These are phyloP conservation scores for Aspergillus fischeri DNA, from an alignment of 2,329 filamentous ascomycete genomes.

Conservation along the genomic window DNA sequence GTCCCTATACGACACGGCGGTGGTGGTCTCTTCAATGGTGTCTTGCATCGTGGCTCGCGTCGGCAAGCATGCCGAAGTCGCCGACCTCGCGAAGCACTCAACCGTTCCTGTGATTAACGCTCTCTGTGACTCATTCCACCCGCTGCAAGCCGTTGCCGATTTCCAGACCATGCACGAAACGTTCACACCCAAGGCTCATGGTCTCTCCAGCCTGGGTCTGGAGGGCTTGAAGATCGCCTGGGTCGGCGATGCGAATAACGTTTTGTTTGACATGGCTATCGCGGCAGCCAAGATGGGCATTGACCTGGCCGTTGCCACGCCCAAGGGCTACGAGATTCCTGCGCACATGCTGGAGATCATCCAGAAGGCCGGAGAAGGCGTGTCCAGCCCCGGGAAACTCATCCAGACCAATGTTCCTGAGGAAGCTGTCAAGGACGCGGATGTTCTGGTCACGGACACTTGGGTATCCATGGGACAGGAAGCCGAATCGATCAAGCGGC, in stretches of 20 bases:
- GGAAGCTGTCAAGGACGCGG: constrained; percentile 77
- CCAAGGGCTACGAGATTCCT: constrained; percentile 78
- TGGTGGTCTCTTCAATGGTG: constrained; percentile 92
- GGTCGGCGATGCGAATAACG: constrained; percentile 96
- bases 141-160: constrained; percentile 90
- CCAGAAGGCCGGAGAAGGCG: constrained; percentile 54
- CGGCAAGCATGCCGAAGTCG: constrained; percentile 70
- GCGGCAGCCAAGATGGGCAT: constrained; percentile 83
- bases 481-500: constrained; percentile 68
- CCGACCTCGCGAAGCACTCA: constrained; percentile 65
- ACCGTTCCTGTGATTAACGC: constrained; percentile 81
- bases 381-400: constrained; percentile 61
- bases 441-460: constrained; percentile 92
- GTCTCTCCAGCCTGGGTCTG: constrained; percentile 57
- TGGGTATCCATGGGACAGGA: constrained; percentile 99
- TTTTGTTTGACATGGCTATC: constrained; percentile 89
- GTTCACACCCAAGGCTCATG: constrained; percentile 52
- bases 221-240: constrained; percentile 88
- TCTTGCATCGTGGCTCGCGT: constrained; percentile 79
- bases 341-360: constrained; percentile 70
- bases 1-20: constrained; percentile 84
- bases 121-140: constrained; percentile 86
- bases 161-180: constrained; percentile 84
- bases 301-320: constrained; percentile 81
- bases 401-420: constrained; percentile 74